Evolutionary conservation across 129 eudicot species (phyloP).

Genomic region (Chrysanthemum seticuspe): DNA sequence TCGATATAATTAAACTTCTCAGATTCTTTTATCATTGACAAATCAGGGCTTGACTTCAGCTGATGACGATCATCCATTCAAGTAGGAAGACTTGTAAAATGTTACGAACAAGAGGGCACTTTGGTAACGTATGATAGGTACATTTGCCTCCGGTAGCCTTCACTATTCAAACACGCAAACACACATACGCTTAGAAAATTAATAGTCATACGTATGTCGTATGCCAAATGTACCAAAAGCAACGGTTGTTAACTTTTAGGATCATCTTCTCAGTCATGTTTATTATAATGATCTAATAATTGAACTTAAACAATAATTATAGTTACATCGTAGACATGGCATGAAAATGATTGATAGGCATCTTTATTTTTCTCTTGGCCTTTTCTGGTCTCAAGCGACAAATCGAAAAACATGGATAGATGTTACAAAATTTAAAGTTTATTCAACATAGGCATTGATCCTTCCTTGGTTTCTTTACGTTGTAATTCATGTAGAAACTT

Average conservation of each 20-base stretch:
- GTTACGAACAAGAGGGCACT: conserved; percentile 10
- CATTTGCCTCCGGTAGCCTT: conserved; percentile 11
- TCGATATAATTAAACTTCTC: conserved; percentile 18
- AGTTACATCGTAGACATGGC: conserved; percentile 34
- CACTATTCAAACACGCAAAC: conserved; percentile 15
- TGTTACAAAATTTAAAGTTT: background rate
- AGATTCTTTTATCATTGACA: background rate
- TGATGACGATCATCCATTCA: conserved; percentile 13
- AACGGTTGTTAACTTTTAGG: conserved; percentile 17
- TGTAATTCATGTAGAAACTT: too few relatives aligned
- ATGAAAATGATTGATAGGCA: conserved; percentile 31
- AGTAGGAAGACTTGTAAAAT: conserved; percentile 18
- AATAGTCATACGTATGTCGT: conserved; percentile 3
- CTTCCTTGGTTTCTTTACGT: background rate
- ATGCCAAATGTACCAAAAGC: conserved; percentile 28
- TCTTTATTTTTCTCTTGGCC: background rate
- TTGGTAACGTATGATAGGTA: conserved; percentile 21
- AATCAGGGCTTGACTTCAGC: conserved; percentile 24
- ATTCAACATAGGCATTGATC: background rate
- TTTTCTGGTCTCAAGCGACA: conserved; percentile 21
- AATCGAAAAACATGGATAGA: conserved; percentile 20
- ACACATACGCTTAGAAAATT: background rate
- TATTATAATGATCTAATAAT: conserved; percentile 27
- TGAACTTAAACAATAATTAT: conserved; percentile 28
- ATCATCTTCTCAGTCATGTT: conserved; percentile 22